Conservation (phyloP, 345 rosid genomes). For the Gossypium raimondii region DNA sequence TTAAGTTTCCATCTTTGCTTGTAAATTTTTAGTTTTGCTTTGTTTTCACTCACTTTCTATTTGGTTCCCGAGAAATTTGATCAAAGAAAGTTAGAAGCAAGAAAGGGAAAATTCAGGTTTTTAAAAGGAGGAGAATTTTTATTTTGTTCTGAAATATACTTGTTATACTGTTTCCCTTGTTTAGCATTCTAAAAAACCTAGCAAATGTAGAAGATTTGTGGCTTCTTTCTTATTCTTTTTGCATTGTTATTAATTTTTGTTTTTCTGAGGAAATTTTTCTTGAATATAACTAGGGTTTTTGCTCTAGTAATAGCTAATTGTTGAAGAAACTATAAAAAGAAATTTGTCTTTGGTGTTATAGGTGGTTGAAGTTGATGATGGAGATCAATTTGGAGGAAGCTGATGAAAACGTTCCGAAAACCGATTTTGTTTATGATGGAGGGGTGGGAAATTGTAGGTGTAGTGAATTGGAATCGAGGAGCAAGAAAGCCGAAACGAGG, state of each 20-base stretch:
- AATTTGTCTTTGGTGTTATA: neutral
- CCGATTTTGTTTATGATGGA: neutral
- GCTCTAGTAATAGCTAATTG: neutral
- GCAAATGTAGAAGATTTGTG: neutral
- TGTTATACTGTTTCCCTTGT: neutral
- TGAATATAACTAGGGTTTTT: neutral
- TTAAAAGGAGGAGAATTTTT: neutral
- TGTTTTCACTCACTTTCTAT: neutral
- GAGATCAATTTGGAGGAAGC: conserved; percentile 5
- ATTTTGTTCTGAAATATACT: neutral
- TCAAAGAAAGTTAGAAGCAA: neutral
- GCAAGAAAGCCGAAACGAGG: conserved; percentile 35
- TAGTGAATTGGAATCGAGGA: conserved; percentile 28
- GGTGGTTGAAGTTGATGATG: conserved; percentile 1
- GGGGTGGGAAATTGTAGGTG: conserved; percentile 14
- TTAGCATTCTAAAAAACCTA: neutral
- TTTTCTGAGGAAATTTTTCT: neutral
- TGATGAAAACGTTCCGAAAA: conserved; percentile 13
- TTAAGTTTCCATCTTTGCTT: neutral
- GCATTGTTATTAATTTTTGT: neutral
- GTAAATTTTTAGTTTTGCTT: no score
- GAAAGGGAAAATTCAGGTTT: neutral
- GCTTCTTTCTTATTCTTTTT: no score
- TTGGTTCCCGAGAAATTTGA: neutral
- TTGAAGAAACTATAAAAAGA: neutral